Base-by-base conservation (phyloP, 2,329 filamentous ascomycete genomes). In the Hansfordia pulvinata region DNA sequence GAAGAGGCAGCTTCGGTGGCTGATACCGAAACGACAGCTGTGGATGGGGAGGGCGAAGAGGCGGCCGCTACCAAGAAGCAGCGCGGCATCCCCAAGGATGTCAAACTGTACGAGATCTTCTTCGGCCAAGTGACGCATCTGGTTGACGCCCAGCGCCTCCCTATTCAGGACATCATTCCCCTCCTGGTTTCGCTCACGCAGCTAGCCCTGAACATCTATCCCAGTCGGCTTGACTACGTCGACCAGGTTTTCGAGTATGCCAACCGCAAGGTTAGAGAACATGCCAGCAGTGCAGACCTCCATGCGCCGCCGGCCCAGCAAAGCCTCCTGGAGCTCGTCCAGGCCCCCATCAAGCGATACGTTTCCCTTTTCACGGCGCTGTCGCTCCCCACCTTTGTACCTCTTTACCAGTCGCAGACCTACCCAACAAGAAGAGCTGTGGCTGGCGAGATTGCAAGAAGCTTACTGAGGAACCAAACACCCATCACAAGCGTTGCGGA, bases 61-160 rank as follows among this genome's bases (percentile, higher is more conserved):
- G 32, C 35, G 3, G 34, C 41, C 8, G 38, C 43, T 12, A 30
- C 48, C 5, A 52, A 54, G 33, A 50, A 53, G 30, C 46, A 52
- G 25, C 52, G 53, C 40, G 60, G 70, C 12, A 81, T 84, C 37
- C 76, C 78, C 1, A 67, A 76, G 27, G 77, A 84, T 42, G 75
- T 93, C 31, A 88, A 83, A 53, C 69, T 98, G 14, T 96, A 96
- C 51, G 86, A 96, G 53, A 83, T 96, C 32, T 98, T 96, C 63
- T 93, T 96, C 46, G 78, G 85, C 27, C 90, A 96, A 52, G 90
- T 96, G 35, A 80, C 92, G 46, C 86, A 88, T 43, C 62, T 98
- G 27, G 86, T 96, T 35, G 88, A 85, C 53, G 82, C 81, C 27
- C 84, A 94, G 45, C 77, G 84, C 39, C 64, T 98, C 27, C 80